These are phyloP conservation scores for Cymbopogon flexuosus DNA, from an alignment of 202 grass and related monocot species.

Conservation along the genomic window DNA sequence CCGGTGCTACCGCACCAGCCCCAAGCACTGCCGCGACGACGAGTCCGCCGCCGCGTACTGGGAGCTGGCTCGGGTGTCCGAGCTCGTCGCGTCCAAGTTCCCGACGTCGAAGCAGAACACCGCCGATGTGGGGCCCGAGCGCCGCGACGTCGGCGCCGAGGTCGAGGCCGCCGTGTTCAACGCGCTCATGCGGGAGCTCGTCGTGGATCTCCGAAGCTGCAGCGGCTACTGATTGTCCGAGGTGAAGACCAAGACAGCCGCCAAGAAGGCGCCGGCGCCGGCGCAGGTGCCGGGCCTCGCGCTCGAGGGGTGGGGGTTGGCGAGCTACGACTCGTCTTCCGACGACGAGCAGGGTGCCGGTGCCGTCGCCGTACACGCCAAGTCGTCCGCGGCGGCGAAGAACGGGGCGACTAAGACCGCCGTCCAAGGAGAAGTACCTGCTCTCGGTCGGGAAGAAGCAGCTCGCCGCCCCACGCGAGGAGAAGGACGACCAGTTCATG, in stretches of 20 bases:
- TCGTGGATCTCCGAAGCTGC: slow-evolving; percentile 12
- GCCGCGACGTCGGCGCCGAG: slow-evolving; percentile 16
- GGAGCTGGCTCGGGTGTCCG: slow-evolving; percentile 31
- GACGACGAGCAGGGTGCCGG: slow-evolving; percentile 10
- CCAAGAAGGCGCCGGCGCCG: neutral
- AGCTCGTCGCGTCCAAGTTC: slow-evolving; percentile 35
- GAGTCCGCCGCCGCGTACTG: slow-evolving; percentile 14
- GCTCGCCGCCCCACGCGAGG: neutral
- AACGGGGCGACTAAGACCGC: neutral
- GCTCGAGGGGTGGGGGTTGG: slow-evolving; percentile 12
- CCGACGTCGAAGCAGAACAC: neutral
- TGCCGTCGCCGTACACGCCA: neutral
- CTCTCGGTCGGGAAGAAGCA: neutral
- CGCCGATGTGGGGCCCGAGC: slow-evolving; percentile 18
- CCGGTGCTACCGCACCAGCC: neutral
- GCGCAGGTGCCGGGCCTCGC: neutral
- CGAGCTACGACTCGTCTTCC: neutral
- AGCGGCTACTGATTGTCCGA: neutral
- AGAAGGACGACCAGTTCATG: neutral
- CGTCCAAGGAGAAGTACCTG: slow-evolving; percentile 35
- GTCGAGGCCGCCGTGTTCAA: slow-evolving; percentile 25
- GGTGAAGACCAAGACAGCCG: neutral
- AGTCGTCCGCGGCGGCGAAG: neutral
- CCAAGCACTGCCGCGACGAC: neutral
- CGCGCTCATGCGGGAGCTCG: slow-evolving; percentile 2